These are phyloP conservation scores for Phaeodactylum tricornutum DNA, from an alignment of 108 stramenopile species.

Conservation along the genomic window DNA sequence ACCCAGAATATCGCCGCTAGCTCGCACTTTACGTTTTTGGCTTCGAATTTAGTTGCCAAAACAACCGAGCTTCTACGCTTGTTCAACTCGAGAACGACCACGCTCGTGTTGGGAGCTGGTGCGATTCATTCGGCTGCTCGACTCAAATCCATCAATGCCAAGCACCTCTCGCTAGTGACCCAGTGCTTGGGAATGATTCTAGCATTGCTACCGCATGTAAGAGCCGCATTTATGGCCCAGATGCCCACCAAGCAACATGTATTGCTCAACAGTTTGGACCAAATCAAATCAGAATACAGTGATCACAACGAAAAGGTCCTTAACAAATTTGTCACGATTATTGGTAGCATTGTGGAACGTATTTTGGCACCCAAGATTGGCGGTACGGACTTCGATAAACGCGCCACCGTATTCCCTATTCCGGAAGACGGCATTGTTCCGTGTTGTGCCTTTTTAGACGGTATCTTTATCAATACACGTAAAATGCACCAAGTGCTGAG, in stretches of 20 bases:
- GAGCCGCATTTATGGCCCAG: conserved; percentile 88
- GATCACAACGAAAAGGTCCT: conserved; percentile 92
- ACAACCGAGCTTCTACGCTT: conserved; percentile 80
- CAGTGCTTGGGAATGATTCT: conserved; percentile 83
- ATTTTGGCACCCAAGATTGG: conserved; percentile 56
- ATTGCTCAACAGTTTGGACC: conserved; percentile 84
- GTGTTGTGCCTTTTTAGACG: conserved; percentile 82
- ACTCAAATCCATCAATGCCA: conserved; percentile 89
- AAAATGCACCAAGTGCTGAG: conserved; percentile 93
- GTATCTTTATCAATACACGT: conserved; percentile 70
- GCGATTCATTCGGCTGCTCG: conserved; percentile 86
- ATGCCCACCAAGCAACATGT: conserved; percentile 86
- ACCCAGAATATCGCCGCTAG: conserved; percentile 76
- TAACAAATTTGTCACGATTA: conserved; percentile 92
- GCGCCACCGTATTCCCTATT: conserved; percentile 25
- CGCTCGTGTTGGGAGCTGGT: conserved; percentile 88
- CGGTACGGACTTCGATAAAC: conserved; percentile 60
- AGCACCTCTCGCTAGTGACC: conserved; percentile 88
- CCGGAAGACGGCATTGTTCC: conserved; percentile 11
- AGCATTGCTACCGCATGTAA: conserved; percentile 81
- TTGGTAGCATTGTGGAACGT: conserved; percentile 89
- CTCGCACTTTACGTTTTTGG: conserved; percentile 76
- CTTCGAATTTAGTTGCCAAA: conserved; percentile 78
- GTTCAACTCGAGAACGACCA: conserved; percentile 87
- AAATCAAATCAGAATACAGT: conserved; percentile 75